Conservation (phyloP, 805 yeast genomes). For the Monosporozyma siamensis region DNA sequence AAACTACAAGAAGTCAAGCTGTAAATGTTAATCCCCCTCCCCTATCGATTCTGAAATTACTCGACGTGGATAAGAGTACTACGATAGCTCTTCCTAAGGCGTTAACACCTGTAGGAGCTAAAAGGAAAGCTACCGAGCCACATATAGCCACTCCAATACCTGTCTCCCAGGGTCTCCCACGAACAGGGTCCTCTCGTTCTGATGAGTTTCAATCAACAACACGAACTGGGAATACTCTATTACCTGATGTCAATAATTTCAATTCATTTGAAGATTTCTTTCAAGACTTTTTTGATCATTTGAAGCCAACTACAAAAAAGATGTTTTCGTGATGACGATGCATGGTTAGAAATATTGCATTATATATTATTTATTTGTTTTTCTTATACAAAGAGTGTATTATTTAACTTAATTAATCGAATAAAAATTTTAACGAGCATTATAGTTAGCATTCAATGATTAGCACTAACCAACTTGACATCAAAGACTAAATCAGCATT, state of each 20-base stretch:
- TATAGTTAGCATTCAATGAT: not conserved
- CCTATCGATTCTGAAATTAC: not conserved
- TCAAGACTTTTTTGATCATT: slow-evolving; percentile 36
- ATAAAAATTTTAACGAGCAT: no score
- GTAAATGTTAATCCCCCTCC: slow-evolving; percentile 9
- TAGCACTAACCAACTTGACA: slow-evolving; percentile 21
- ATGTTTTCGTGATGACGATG: slow-evolving; percentile 18
- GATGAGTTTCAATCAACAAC: not conserved
- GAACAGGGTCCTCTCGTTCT: not conserved
- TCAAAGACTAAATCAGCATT: slow-evolving; percentile 50
- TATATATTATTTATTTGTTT: no score
- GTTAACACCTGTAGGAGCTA: not conserved
- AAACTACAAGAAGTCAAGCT: slow-evolving; percentile 30
- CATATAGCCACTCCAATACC: not conserved
- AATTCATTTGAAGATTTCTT: slow-evolving; percentile 50
- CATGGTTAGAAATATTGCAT: no score
- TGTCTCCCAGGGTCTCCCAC: not conserved
- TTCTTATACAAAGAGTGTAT: no score
- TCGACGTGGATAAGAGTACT: not conserved
- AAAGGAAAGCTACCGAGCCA: no score
- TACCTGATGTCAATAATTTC: slow-evolving; percentile 42
- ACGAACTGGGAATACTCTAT: not conserved
- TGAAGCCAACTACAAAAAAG: slow-evolving; percentile 28
- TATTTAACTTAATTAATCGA: no score
- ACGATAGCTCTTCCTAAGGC: not conserved